Evolutionary conservation across 139 green algal genomes (phyloP), one percentile per base, ranked within the genome.

Genomic region (Picochlorum sp.): DNA sequence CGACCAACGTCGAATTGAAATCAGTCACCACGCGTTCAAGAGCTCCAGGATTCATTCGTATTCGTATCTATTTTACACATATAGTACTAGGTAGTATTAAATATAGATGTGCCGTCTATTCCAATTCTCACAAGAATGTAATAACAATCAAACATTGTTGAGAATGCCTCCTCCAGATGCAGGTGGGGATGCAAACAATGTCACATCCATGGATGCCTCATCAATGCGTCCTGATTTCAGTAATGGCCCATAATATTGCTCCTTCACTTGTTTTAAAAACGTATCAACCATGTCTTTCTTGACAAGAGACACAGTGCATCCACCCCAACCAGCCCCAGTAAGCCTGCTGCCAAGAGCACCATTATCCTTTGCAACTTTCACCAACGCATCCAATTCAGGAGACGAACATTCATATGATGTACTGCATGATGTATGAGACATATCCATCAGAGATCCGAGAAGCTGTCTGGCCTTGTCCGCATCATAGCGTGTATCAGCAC

Each of bases 281-380:
- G 20, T 34, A 2, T 60, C 65, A 49, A 76, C 86, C 13, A 85
- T 21, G 4, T n/a, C 67, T 49, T 87, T 66, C 1, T 57, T 55
- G 38, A 95, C 70, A 28, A 97, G 79, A 15, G 83, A 88, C 41
- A 98, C 92, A 9, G 80, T 86, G 72, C 92, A 97, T 45, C 92
- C 92, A 52, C 92, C 92, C 92, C 92, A 98, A 13, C 92, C 92
- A 4, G 92, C 92, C 23, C 87, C 86, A 11, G 91, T 97, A 14
- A 97, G 80, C 7, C 91, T 77, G 6, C 81, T 69, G 8, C 88
- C 91, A 18, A 95, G 63, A 3, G 91, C 91, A 8, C 91, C 91
- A 3, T 74, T 67, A 0, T 34, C 65, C 49, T 76, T 84, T 59
- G 75, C 78, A 8, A 75, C 49, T 10, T 49, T 70, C 57, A 95